phyloP scores from a whole-genome alignment of 1,284 basidiomycete genomes.

The Amylostereum areolatum region DNA sequence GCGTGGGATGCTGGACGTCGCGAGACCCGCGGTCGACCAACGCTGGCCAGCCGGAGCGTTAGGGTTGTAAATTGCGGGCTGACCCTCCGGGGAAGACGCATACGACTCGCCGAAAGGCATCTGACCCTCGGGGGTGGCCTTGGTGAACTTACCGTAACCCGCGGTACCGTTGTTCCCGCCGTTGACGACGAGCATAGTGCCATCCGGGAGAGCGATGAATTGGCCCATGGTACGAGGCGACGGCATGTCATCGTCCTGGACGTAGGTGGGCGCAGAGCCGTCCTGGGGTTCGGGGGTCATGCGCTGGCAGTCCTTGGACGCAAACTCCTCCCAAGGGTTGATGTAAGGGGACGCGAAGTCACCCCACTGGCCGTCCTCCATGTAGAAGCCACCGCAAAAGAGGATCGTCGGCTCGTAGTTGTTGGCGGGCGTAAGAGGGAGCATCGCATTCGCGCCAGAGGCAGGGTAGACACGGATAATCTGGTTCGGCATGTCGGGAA shows the following conservation, averaged over 20 bases:
- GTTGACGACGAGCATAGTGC: constrained; percentile 71
- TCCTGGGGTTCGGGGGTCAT: constrained; percentile 78
- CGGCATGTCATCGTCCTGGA: constrained; percentile 71
- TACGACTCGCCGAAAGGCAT: constrained; percentile 67
- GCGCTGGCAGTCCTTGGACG: constrained; percentile 61
- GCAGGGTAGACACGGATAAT: constrained; percentile 89
- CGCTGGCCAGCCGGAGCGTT: constrained; percentile 54
- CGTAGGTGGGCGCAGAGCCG: constrained; percentile 45
- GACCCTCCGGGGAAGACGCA: constrained; percentile 59
- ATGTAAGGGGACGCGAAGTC: constrained; percentile 65
- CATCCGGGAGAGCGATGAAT: constrained; percentile 75
- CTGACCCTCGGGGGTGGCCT: constrained; percentile 32
- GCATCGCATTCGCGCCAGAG: constrained; percentile 85
- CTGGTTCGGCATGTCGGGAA: constrained; percentile 57
- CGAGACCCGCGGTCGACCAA: constrained; percentile 69
- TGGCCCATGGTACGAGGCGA: constrained; percentile 84
- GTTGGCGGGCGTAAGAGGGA: constrained; percentile 86
- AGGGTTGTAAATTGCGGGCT: constrained; percentile 76
- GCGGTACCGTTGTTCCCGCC: constrained; percentile 76
- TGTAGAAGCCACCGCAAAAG: constrained; percentile 85
- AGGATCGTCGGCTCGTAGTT: constrained; percentile 82
- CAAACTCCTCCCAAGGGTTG: constrained; percentile 60
- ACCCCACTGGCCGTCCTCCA: constrained; percentile 67
- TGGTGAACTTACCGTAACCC: constrained; percentile 56
- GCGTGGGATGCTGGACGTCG: constrained; percentile 59